Evolutionary conservation across 1,284 basidiomycete species (phyloP).

Genomic region (Apiotrichum mycotoxinovorans): DNA sequence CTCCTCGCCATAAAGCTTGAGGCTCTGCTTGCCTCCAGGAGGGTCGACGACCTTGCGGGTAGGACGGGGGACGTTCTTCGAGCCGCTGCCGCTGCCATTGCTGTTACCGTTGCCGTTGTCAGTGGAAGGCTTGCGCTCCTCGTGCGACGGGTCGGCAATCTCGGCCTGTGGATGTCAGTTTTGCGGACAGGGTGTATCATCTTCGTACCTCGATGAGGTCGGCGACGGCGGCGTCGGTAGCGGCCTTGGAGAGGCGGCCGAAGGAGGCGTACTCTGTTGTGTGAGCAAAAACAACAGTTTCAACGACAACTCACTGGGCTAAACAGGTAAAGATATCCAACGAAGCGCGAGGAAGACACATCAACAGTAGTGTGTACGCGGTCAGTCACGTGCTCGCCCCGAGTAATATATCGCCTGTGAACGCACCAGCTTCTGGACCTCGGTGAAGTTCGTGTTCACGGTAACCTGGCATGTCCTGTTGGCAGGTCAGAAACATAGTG

Average conservation of each 20-base stretch:
- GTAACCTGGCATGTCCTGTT: conserved; percentile 43
- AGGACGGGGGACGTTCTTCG: conserved; percentile 36
- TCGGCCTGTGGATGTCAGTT: conserved; percentile 38
- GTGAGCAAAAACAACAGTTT: conserved; percentile 7
- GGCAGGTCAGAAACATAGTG: neutral
- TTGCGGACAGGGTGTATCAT: neutral
- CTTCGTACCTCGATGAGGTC: conserved; percentile 49
- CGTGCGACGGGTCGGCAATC: conserved; percentile 45
- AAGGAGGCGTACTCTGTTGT: conserved; percentile 49
- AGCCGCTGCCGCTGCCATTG: neutral
- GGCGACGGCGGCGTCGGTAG: conserved; percentile 48
- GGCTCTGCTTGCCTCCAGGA: conserved; percentile 43
- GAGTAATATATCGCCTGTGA: no score
- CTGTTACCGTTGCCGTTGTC: conserved; percentile 25
- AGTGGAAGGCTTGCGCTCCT: conserved; percentile 29
- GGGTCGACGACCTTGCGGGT: conserved; percentile 48
- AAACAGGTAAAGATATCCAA: neutral
- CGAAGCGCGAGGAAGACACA: neutral
- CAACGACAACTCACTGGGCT: conserved; percentile 43
- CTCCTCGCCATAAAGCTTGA: conserved; percentile 42
- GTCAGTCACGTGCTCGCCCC: no score
- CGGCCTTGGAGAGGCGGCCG: conserved; percentile 45
- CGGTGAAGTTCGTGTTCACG: conserved; percentile 48
- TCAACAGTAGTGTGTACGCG: no score
- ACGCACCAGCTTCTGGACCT: conserved; percentile 44